Evolutionary conservation across 2,329 filamentous ascomycete genomes (phyloP).

Genomic region (Cladobotryum protrusum): DNA sequence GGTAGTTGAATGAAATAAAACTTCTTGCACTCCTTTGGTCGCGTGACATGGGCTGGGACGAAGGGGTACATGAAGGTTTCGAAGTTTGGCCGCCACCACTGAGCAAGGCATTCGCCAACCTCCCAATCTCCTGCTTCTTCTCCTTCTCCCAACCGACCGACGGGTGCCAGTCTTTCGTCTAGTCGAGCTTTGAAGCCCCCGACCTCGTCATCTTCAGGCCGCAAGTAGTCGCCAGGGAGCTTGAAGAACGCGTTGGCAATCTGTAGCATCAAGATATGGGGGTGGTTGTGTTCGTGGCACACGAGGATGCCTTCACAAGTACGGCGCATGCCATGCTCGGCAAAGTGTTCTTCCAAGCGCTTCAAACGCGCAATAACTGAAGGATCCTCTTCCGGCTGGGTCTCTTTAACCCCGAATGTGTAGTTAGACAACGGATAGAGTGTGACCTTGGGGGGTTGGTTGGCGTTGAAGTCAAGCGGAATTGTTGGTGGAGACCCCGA

Average conservation of each 20-base stretch:
- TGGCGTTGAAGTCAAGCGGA: conserved; percentile 77
- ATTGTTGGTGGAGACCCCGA: conserved; percentile 73
- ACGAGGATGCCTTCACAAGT: conserved; percentile 96
- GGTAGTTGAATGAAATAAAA: conserved; percentile 95
- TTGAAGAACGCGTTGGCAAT: conserved; percentile 99
- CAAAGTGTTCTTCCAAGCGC: conserved; percentile 93
- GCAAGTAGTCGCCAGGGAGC: conserved; percentile 90
- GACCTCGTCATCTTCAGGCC: conserved; percentile 82
- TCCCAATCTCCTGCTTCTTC: conserved; percentile 86
- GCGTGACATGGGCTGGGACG: conserved; percentile 88
- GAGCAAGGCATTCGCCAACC: conserved; percentile 87
- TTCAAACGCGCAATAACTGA: conserved; percentile 89
- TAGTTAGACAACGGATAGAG: conserved; percentile 97
- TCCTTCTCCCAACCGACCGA: conserved; percentile 78
- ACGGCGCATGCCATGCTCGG: conserved; percentile 86
- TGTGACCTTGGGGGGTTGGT: conserved; percentile 83
- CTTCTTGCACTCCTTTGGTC: conserved; percentile 99
- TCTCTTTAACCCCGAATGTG: conserved; percentile 97
- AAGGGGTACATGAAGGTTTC: conserved; percentile 99
- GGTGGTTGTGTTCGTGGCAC: conserved; percentile 98
- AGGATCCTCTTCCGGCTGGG: conserved; percentile 94
- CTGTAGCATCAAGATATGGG: conserved; percentile 97
- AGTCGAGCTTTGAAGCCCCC: conserved; percentile 90
- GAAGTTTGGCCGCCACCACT: conserved; percentile 99
- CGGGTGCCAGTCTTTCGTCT: conserved; percentile 88